Evolutionary conservation across 331 rosid species (phyloP).

Genomic region (Pyracantha coccinea): DNA sequence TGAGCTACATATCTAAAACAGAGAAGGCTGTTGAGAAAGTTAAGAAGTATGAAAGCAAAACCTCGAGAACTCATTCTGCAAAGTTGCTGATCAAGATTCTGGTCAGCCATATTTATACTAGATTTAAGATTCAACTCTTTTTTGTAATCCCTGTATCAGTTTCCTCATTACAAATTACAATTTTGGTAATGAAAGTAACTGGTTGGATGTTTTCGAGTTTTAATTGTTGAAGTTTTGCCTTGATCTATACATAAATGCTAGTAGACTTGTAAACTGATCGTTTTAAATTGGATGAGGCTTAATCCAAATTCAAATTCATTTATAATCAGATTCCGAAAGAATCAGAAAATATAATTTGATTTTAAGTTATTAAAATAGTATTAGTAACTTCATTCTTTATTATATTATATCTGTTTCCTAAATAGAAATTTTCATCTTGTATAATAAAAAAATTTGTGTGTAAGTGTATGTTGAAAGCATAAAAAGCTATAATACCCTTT

Average conservation of each 20-base stretch:
- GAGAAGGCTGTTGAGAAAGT: slow-evolving; percentile 40
- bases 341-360: too few species aligned
- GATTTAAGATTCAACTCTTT: neutral
- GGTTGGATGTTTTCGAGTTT: neutral
- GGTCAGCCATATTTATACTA: neutral
- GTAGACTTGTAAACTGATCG: too few species aligned
- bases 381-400: too few species aligned
- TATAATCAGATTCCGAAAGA: too few species aligned
- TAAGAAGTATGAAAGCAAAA: slow-evolving; percentile 40
- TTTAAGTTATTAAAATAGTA: too few species aligned
- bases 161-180: neutral
- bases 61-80: slow-evolving; percentile 57
- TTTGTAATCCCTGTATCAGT: neutral
- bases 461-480: too few species aligned
- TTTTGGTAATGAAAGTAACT: neutral
- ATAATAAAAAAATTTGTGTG: too few species aligned
- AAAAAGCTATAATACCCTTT: too few species aligned
- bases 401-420: too few species aligned
- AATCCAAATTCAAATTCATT: too few species aligned
- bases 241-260: neutral
- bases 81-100: slow-evolving; percentile 43
- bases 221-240: neutral
- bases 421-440: too few species aligned
- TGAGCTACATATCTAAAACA: slow-evolving; percentile 46
- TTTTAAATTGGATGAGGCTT: too few species aligned